Conservation (phyloP, 805 yeast species). For the Zygosaccharomyces rouxii region DNA sequence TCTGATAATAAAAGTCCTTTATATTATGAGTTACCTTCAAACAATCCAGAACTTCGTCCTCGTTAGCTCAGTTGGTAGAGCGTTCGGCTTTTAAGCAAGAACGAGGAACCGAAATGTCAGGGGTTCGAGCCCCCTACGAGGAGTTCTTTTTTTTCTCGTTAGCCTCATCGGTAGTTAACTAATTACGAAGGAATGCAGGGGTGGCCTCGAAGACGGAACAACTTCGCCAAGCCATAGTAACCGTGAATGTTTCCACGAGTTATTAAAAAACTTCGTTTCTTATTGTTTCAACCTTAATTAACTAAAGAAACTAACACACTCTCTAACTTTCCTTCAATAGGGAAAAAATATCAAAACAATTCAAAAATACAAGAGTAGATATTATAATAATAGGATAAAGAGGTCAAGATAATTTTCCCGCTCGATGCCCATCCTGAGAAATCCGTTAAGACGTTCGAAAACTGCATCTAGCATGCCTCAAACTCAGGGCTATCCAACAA, state of each 20-base stretch:
- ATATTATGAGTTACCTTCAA: neutral
- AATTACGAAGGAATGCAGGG: neutral
- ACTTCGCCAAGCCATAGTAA: too few species aligned
- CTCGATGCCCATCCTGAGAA: neutral
- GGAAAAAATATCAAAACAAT: too few species aligned
- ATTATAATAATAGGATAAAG: too few species aligned
- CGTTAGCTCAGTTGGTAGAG: constrained; percentile 67
- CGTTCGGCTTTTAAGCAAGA: constrained; percentile 58
- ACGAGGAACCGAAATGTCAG: constrained; percentile 46
- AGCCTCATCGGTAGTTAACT: neutral
- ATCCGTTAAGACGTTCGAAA: neutral
- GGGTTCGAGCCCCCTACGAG: constrained; percentile 51
- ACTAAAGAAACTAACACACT: too few species aligned
- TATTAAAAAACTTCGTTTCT: too few species aligned
- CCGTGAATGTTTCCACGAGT: too few species aligned
- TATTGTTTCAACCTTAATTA: too few species aligned
- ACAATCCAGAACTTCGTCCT: constrained; percentile 40
- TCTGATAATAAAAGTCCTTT: neutral
- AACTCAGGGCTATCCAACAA: neutral
- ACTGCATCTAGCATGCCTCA: neutral
- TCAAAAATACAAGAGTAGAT: too few species aligned
- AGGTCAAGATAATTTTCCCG: too few species aligned
- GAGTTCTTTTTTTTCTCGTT: constrained; percentile 33
- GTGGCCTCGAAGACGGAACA: neutral
- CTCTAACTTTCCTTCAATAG: too few species aligned